Evolutionary conservation across 139 green algal genomes (phyloP), one percentile per base, ranked within the genome.

Genomic region (Astrephomene gubernaculifera): DNA sequence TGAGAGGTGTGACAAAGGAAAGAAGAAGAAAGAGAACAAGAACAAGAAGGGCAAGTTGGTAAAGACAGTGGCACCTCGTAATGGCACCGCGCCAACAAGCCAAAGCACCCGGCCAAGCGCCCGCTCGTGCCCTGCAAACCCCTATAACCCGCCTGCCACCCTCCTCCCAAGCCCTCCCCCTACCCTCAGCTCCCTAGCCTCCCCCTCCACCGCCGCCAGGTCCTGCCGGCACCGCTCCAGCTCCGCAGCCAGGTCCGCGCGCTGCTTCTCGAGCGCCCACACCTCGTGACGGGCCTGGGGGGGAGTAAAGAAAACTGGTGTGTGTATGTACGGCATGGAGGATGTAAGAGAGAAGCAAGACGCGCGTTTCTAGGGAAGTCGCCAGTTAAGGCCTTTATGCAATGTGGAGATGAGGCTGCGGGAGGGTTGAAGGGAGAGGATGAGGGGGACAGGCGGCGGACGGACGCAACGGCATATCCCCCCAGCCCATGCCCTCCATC

Each of bases 181-280:
- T 85, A 84, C 79, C 38, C 88, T 39, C 68, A 88, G 57, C 17
- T 52, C 81, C 68, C 54, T 61, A 35, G 87, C 67, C 49, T 92
- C 88, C 14, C 72, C 88, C 81, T 90, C 80, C 74, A 81, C 76
- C 53, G 73, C 83, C 36, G 88, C 85, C 31, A 80, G 78, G 70
- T 92, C 88, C 85, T 83, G 74, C 81, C 74, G 79, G n/a, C 38
- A 31, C 29, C 85, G 85, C 36, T 92, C 88, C 49, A 79, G 39
- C 49, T 92, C 88, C 19, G 67, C 65, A 19, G 85, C 88, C 43
- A 87, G 45, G 75, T 88, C 81, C 1, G 85, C 88, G 1, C 85
- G 68, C 85, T 90, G 85, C 76, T 88, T 79, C 64, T 92, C 88
- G 36, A 86, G 45, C 17, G 57, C n/a, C 88, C 85, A 92, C 21